Evolutionary conservation across 78 protist genomes (phyloP).

Genomic region (Dictyostelium citrinum): DNA sequence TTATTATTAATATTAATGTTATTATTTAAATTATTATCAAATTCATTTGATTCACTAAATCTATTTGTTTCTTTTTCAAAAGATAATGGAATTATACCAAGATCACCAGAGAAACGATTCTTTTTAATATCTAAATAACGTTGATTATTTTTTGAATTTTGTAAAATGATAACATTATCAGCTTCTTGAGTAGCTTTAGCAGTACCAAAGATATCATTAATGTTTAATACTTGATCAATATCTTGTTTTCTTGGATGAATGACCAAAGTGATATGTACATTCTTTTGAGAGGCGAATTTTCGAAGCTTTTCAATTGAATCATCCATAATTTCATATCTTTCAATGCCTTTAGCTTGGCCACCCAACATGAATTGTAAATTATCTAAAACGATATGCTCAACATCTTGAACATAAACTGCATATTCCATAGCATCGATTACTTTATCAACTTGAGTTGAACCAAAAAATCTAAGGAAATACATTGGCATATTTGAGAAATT

Average conservation of each 20-base stretch:
- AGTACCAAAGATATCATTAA: constrained; percentile 87
- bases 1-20: background rate
- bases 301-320: constrained; percentile 80
- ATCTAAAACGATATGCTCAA: constrained; percentile 88
- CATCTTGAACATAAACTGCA: constrained; percentile 88
- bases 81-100: constrained; percentile 79
- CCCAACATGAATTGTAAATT: constrained; percentile 88
- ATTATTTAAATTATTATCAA: background rate
- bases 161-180: constrained; percentile 91
- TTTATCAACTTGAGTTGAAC: constrained; percentile 81
- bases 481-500: constrained; percentile 78
- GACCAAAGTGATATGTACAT: constrained; percentile 89
- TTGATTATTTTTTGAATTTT: background rate
- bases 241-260: constrained; percentile 91
- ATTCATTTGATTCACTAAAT: background rate
- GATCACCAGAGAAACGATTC: constrained; percentile 87
- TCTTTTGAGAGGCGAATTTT: constrained; percentile 85
- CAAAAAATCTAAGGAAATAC: constrained; percentile 84
- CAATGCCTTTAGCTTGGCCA: constrained; percentile 64
- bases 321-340: constrained; percentile 78
- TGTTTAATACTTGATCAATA: background rate
- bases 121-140: constrained; percentile 83
- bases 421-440: constrained; percentile 90
- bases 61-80: constrained; percentile 75
- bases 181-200: constrained; percentile 95